A percentile compares a stretch with the other conserved stretches of the same genome.
Evolutionary conservation across 257 asterid species (phyloP).

Genomic region (Datura wrightii): DNA sequence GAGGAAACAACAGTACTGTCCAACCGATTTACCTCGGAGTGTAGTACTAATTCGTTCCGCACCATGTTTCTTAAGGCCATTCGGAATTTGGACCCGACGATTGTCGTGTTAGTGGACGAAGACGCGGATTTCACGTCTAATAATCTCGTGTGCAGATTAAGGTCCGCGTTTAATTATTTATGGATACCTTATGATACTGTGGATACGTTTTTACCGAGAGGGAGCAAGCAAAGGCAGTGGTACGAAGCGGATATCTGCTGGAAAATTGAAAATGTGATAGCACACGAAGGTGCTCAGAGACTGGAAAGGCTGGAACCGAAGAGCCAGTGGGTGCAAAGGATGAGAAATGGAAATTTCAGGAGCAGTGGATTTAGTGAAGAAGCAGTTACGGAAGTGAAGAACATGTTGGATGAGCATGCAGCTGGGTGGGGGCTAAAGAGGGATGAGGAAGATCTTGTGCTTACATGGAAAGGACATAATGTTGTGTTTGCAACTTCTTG

Average conservation of each 20-base stretch:
- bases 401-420: conserved; percentile 89
- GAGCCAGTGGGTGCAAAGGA: conserved; percentile 72
- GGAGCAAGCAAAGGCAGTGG: conserved; percentile 85
- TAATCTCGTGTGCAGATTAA: conserved; percentile 61
- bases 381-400: conserved; percentile 68
- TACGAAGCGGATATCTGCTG: conserved; percentile 87
- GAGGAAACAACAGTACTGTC: conserved; percentile 60
- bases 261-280: conserved; percentile 88
- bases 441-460: conserved; percentile 79
- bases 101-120: conserved; percentile 73
- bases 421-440: conserved; percentile 97
- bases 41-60: conserved; percentile 40
- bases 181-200: conserved; percentile 95
- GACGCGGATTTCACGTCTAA: conserved; percentile 88
- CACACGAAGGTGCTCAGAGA: conserved; percentile 72
- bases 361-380: conserved; percentile 67
- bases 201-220: conserved; percentile 74
- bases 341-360: conserved; percentile 68
- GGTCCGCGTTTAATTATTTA: conserved; percentile 82
- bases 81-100: conserved; percentile 65
- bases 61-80: conserved; percentile 62
- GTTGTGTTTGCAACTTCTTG: conserved; percentile 92
- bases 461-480: conserved; percentile 97
- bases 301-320: conserved; percentile 82
- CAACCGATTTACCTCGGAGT: conserved; percentile 26